Base-by-base conservation (phyloP, 2,329 filamentous ascomycete species). In the Spiromastix sp. region DNA sequence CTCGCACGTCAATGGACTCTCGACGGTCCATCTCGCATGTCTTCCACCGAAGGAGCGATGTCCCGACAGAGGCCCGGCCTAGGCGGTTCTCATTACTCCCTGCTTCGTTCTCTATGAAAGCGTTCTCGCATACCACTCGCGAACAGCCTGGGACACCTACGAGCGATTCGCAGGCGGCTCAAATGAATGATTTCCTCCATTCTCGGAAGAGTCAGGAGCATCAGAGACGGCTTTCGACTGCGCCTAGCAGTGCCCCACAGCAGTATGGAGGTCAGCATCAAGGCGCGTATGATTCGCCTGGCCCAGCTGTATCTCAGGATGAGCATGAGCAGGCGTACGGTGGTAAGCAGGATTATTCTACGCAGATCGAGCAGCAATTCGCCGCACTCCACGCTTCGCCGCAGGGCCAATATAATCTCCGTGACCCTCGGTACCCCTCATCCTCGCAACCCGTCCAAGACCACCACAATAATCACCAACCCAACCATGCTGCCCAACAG, bases 31-130 rank as follows among this genome's bases (percentile, higher is more conserved):
- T 83, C 52, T 79, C 79, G 2, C 63, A 82, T 30, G 77, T 74
- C 2, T 67, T 82, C 12, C 74, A 73, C 26, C 81, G 78, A 64
- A 85, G 83, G 64, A 68, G 70, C 42, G 79, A 80, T 41, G 78
- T 77, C 51, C 72, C 72, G 61, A 54, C 29, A 67, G 76, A 48
- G 54, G 66, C 39, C 69, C 81, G 60, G 77, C 70, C 66, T 20
- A 70, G 76, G 40, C 72, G 82, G 25, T 85, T 86, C 55, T 86
- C 81, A 9, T 66, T 87, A 17, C 67, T 85, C 22, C 77, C 77
- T 3, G 61, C 66, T 2, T 72, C 71, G 1, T 76, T 81, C 48
- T 79, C 77, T 3, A 58, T 80, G 48, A 81, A 75, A 51, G 67
- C 72, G 1, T 77, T 84, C 42, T 78, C 45, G 59, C 72, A 49